Conservation (phyloP, 1,284 basidiomycete genomes). For the Ustanciosporium gigantosporum region DNA sequence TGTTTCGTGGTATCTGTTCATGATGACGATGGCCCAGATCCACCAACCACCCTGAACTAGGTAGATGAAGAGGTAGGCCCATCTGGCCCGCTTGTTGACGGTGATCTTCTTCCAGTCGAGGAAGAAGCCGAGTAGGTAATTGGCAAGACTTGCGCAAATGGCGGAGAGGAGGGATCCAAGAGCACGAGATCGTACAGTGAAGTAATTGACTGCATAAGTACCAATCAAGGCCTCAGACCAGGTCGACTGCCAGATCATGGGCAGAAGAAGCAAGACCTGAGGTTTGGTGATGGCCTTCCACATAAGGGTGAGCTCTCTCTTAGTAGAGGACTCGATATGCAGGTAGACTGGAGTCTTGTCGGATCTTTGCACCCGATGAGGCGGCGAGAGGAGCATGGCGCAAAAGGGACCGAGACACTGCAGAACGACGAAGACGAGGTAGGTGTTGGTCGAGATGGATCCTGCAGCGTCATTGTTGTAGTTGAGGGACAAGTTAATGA, state of each 20-base stretch:
- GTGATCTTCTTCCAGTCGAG: constrained; percentile 53
- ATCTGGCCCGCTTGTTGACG: constrained; percentile 50
- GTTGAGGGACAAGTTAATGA: constrained; percentile 62
- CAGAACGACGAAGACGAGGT: constrained; percentile 62
- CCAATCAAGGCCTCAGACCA: constrained; percentile 54
- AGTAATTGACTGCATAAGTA: constrained; percentile 56
- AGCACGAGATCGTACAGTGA: constrained; percentile 51
- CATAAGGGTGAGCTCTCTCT: constrained; percentile 51
- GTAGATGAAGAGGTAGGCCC: constrained; percentile 46
- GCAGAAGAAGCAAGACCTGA: constrained; percentile 50
- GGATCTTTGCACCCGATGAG: constrained; percentile 59
- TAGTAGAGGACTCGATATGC: constrained; percentile 42
- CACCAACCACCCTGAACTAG: constrained; percentile 47
- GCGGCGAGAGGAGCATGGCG: constrained; percentile 56
- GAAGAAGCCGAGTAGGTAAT: constrained; percentile 58
- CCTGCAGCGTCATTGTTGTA: constrained; percentile 50
- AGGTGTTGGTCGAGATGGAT: constrained; percentile 58
- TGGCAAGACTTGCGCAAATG: constrained; percentile 49
- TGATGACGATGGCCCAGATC: constrained; percentile 59
- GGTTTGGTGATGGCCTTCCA: constrained; percentile 31
- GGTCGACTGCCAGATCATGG: constrained; percentile 47
- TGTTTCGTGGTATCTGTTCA: constrained; percentile 37
- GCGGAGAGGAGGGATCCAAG: constrained; percentile 61
- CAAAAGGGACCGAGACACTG: constrained; percentile 58
- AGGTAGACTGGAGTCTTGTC: constrained; percentile 60